Evolutionary conservation across 345 rosid genomes (phyloP), one percentile per base, ranked within the genome.

Genomic region (Lumnitzera racemosa): DNA sequence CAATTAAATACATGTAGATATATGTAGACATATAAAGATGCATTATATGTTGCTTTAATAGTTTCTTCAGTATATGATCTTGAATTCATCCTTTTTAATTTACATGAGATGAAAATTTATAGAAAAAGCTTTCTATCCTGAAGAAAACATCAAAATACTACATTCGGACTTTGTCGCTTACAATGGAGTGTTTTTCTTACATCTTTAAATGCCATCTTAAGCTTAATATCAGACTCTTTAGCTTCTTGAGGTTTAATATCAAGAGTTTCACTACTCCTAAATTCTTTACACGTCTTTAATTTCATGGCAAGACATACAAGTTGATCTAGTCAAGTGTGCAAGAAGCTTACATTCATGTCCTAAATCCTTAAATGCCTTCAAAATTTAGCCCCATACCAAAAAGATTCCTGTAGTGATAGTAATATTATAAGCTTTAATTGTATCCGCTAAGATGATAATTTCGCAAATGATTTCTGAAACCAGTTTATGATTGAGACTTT

Each of bases 301-400:
- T 70, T 70, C 23, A 46, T 17, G 0, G 78, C 68, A 15, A 82
- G 61, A 52, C 23, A 60, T 72, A 63, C 60, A 24, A 82, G 66
- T 55, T 55, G 36, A n/a, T 53, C 55, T 52, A 79, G 59, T n/a
- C 84, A 64, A 59, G 67, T 63, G 12, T 63, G 74, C 36, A 73
- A 51, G 58, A 77, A 82, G 47, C 77, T 77, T 2, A 77, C 79
- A 2, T 79, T 73, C 72, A 69, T 82, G 57, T 84, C 82, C 82
- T 64, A 79, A 63, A 66, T 72, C 66, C 75, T 70, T 76, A 50
- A 82, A 82, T n/a, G 78, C 82, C 61, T 79, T 74, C 66, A 82
- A 62, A 41, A 76, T 82, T 55, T 61, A 70, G 61, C 70, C 76
- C 87, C 82, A 79, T 12, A 62, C 57, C 43, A 52, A 60, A n/a